Evolutionary conservation across 106 monocot genomes (phyloP).

Genomic region (Agapanthus africanus): DNA sequence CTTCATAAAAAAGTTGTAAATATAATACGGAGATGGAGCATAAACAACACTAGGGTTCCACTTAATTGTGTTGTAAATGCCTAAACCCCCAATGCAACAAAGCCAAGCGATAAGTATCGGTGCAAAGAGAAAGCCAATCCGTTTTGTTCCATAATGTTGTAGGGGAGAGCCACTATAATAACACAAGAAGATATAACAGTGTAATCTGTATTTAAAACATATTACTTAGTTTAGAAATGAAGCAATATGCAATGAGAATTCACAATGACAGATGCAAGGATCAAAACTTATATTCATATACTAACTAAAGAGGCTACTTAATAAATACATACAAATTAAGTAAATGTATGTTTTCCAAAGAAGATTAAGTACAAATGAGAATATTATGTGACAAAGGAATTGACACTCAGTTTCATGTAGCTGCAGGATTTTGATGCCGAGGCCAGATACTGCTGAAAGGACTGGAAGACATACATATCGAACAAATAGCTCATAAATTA

Average conservation of each 20-base stretch:
- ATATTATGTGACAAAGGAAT: background rate
- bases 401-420: constrained; percentile 63
- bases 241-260: no score
- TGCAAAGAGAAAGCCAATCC: constrained; percentile 70
- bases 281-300: background rate
- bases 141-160: constrained; percentile 71
- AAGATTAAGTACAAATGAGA: no score
- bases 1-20: constrained; percentile 56
- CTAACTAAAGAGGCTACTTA: background rate
- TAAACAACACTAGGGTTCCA: constrained; percentile 61
- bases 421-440: constrained; percentile 48
- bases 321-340: no score
- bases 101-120: constrained; percentile 71
- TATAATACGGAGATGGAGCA: constrained; percentile 64
- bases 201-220: constrained; percentile 52
- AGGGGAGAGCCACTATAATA: constrained; percentile 46
- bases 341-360: no score
- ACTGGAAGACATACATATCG: constrained; percentile 30
- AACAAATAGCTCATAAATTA: no score
- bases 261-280: background rate
- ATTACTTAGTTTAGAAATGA: no score
- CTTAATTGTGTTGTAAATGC: constrained; percentile 59
- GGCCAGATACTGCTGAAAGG: constrained; percentile 71
- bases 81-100: constrained; percentile 44
- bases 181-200: constrained; percentile 42